These are phyloP conservation scores for Draba incana DNA, from an alignment of 345 rosid genomes.

Conservation along the genomic window DNA sequence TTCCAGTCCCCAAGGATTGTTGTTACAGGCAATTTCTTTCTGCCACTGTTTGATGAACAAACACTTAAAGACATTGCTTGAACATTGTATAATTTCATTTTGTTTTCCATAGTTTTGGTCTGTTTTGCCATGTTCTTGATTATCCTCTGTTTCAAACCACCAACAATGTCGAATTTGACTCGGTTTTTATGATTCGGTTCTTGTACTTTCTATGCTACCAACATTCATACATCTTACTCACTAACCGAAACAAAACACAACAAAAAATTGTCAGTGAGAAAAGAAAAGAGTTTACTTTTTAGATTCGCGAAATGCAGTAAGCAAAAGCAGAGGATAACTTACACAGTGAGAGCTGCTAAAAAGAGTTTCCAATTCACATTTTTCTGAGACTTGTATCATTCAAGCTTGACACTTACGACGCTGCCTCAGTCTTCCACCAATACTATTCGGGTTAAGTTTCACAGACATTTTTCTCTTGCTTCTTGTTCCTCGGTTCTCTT, in stretches of 20 bases:
- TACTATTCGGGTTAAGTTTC: conserved; percentile 48
- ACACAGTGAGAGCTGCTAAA: neutral
- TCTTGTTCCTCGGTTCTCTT: conserved; percentile 1
- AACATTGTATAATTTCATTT: no score
- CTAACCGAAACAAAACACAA: conserved; percentile 6
- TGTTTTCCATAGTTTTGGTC: no score
- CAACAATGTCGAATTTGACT: no score
- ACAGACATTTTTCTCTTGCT: conserved; percentile 27
- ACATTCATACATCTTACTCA: neutral
- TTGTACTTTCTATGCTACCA: no score
- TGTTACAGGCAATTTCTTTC: no score
- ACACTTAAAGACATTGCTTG: no score
- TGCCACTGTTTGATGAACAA: no score
- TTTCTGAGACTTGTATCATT: neutral
- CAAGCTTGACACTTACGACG: conserved; percentile 35
- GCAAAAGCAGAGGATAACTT: conserved; percentile 20
- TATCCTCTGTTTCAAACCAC: no score
- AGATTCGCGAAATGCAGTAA: neutral
- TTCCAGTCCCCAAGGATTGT: no score
- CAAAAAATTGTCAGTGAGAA: neutral
- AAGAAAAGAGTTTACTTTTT: neutral
- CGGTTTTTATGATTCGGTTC: no score
- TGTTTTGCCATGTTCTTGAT: no score
- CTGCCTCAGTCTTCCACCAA: conserved; percentile 54
- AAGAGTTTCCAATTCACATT: conserved; percentile 8